phyloP scores from a whole-genome alignment of 495 filamentous ascomycete species.

The Geoglossum glabrum region DNA sequence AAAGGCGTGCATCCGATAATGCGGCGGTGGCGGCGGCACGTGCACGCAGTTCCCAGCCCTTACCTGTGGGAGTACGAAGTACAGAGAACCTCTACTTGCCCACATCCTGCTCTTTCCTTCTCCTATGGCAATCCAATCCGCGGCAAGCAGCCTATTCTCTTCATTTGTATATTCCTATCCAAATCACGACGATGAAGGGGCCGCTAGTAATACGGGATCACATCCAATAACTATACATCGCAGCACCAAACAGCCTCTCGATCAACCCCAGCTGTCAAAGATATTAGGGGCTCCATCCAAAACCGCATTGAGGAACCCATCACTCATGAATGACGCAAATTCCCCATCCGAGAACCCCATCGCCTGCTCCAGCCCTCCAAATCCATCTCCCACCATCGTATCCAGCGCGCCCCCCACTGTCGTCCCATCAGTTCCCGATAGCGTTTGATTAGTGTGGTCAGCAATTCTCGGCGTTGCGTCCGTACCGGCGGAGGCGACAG shows the following conservation, averaged over 20 bases:
- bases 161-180: too few species aligned
- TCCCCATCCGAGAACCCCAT: constrained; percentile 3
- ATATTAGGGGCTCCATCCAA: constrained; percentile 1
- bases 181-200: too few species aligned
- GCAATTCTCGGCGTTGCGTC: background rate
- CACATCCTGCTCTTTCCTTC: too few species aligned
- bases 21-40: too few species aligned
- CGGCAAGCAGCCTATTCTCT: too few species aligned
- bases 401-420: background rate
- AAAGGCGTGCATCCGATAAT: too few species aligned
- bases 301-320: constrained; percentile 1
- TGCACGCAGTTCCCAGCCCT: too few species aligned
- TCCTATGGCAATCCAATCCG: too few species aligned
- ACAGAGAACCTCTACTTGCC: too few species aligned
- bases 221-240: too few species aligned
- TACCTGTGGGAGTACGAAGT: too few species aligned
- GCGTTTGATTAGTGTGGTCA: background rate
- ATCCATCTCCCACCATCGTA: background rate
- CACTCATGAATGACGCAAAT: constrained; percentile 1
- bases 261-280: background rate
- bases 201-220: too few species aligned
- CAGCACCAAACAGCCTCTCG: background rate
- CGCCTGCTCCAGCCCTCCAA: background rate
- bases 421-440: background rate
- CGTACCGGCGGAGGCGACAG: background rate